Percentiles rank a stretch among this genome's conserved stretches.
Evolutionary conservation across 192 early-diverging fungal species (phyloP).

Genomic region (Entomortierella lignicola): DNA sequence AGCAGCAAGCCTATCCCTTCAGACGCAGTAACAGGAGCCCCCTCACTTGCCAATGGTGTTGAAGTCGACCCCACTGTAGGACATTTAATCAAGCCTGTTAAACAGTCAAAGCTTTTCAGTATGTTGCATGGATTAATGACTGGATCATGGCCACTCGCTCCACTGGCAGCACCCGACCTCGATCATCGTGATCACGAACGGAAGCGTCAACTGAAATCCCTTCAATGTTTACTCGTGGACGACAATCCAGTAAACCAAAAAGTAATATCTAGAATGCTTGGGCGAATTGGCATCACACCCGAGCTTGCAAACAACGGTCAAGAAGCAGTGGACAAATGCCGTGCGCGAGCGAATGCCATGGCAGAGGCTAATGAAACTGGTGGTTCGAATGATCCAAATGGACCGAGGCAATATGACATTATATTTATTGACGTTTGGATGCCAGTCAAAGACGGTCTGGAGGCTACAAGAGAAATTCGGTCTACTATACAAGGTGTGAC

Average conservation of each 20-base stretch:
- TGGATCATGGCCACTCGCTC: conserved; percentile 43
- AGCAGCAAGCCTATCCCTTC: conserved; percentile 5
- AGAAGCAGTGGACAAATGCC: conserved; percentile 49
- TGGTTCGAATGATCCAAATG: not conserved
- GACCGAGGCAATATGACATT: conserved; percentile 48
- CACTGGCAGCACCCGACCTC: conserved; percentile 7
- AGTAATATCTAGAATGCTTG: conserved; percentile 49
- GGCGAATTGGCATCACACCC: conserved; percentile 40
- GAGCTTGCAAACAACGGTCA: conserved; percentile 55
- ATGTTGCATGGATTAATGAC: conserved; percentile 54
- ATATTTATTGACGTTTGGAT: conserved; percentile 57
- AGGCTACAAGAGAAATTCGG: conserved; percentile 51
- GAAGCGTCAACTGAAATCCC: conserved; percentile 30
- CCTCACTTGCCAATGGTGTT: not conserved
- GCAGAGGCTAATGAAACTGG: not conserved
- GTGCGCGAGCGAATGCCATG: conserved; percentile 30
- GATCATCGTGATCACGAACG: conserved; percentile 28
- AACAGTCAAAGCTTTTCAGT: conserved; percentile 43
- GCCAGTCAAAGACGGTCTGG: conserved; percentile 51
- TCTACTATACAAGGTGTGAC: conserved; percentile 28
- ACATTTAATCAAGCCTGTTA: conserved; percentile 43
- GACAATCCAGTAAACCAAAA: conserved; percentile 61
- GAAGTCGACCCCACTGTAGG: conserved; percentile 28
- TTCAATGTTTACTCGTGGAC: conserved; percentile 55
- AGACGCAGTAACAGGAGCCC: too few relatives aligned